Percentiles rank a stretch among this genome's conserved stretches.
These are phyloP conservation scores for Lachnellula arida DNA, from an alignment of 2,329 filamentous ascomycete genomes.

Conservation along the genomic window DNA sequence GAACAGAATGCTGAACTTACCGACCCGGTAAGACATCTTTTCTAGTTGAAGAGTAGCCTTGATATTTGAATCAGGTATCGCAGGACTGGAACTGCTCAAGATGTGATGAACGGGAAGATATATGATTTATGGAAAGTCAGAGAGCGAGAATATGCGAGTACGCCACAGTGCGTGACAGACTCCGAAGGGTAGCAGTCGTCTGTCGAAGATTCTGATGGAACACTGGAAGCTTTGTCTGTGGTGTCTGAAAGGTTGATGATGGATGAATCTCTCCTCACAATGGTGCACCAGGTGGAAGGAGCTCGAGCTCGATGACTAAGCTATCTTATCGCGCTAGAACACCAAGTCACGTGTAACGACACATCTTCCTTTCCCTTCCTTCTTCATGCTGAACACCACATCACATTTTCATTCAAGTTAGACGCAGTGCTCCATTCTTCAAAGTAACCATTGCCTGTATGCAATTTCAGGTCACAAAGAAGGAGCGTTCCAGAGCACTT, in stretches of 20 bases:
- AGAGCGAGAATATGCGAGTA: not conserved
- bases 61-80: not conserved
- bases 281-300: too few relatives aligned
- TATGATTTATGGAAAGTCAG: not conserved
- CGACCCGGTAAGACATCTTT: slow-evolving; percentile 33
- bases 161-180: not conserved
- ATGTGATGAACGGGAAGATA: not conserved
- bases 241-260: not conserved
- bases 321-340: too few relatives aligned
- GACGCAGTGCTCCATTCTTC: too few relatives aligned
- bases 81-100: not conserved
- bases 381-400: too few relatives aligned
- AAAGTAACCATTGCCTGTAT: too few relatives aligned
- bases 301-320: too few relatives aligned
- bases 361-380: too few relatives aligned
- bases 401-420: too few relatives aligned
- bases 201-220: not conserved
- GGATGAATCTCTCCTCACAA: too few relatives aligned
- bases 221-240: not conserved
- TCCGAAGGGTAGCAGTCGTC: not conserved
- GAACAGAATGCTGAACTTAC: slow-evolving; percentile 21
- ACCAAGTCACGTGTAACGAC: too few relatives aligned
- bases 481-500: too few relatives aligned
- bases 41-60: not conserved
- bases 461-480: too few relatives aligned